phyloP scores from a whole-genome alignment of 2,329 filamentous ascomycete species.

The Colletotrichum sp. region DNA sequence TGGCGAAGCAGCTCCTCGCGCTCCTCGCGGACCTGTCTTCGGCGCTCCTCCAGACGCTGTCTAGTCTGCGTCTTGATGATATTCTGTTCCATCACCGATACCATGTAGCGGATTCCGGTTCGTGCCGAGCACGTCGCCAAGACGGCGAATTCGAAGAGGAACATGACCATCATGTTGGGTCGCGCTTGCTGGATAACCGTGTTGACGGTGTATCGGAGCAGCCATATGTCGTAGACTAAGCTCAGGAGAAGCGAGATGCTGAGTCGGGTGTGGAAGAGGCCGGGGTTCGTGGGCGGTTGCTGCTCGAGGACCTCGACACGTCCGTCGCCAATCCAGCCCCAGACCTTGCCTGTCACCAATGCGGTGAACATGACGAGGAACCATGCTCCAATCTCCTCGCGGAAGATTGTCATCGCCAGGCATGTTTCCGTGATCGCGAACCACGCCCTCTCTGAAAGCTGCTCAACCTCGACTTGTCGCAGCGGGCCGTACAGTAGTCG shows the following conservation, averaged over 20 bases:
- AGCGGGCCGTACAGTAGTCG: slow-evolving; percentile 89
- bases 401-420: slow-evolving; percentile 97
- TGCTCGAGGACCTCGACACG: slow-evolving; percentile 94
- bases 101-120: slow-evolving; percentile 77
- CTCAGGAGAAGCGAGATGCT: slow-evolving; percentile 80
- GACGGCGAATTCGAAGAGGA: slow-evolving; percentile 95
- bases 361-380: slow-evolving; percentile 97
- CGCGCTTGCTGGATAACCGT: slow-evolving; percentile 85
- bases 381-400: slow-evolving; percentile 92
- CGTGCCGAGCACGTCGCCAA: slow-evolving; percentile 81
- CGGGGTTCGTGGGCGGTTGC: slow-evolving; percentile 87
- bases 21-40: slow-evolving; percentile 69
- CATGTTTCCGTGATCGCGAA: slow-evolving; percentile 97
- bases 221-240: slow-evolving; percentile 77
- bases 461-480: slow-evolving; percentile 93
- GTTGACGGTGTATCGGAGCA: slow-evolving; percentile 82
- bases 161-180: slow-evolving; percentile 99
- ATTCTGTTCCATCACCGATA: slow-evolving; percentile 78
- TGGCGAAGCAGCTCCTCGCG: slow-evolving; percentile 56
- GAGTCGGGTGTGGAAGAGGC: slow-evolving; percentile 85
- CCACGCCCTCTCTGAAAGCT: slow-evolving; percentile 97
- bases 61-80: slow-evolving; percentile 78
- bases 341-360: slow-evolving; percentile 92
- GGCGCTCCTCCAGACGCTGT: slow-evolving; percentile 70
- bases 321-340: slow-evolving; percentile 98